Percentiles rank a stretch among this genome's conserved stretches.
Conservation (phyloP, 441 rosid genomes). For the Brassica balearica region DNA sequence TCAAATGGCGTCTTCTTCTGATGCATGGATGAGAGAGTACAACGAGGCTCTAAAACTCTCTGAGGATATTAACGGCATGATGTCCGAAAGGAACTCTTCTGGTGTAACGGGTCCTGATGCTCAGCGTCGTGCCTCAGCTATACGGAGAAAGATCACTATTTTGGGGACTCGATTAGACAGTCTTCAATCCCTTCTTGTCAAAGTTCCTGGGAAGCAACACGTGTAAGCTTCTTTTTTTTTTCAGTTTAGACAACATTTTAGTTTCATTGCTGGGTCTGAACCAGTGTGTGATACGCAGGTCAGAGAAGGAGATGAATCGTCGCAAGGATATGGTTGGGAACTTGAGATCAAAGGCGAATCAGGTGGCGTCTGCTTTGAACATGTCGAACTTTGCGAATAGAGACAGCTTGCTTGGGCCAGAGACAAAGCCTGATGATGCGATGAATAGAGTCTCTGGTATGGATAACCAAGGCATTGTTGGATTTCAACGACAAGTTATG, state of each 20-base stretch:
- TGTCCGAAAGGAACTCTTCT: constrained; percentile 65
- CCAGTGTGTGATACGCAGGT: constrained; percentile 48
- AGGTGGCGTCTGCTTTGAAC: constrained; percentile 86
- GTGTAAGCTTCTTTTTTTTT: constrained; percentile 53
- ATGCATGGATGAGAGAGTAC: constrained; percentile 89
- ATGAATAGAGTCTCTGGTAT: constrained; percentile 71
- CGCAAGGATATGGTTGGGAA: constrained; percentile 83
- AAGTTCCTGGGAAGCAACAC: constrained; percentile 79
- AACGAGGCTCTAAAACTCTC: constrained; percentile 78
- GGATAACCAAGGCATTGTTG: constrained; percentile 91
- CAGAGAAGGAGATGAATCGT: constrained; percentile 97
- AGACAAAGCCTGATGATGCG: constrained; percentile 68
- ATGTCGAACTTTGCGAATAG: constrained; percentile 91
- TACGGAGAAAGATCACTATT: constrained; percentile 88
- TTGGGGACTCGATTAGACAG: constrained; percentile 86
- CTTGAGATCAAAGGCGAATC: constrained; percentile 75
- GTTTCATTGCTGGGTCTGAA: constrained; percentile 13
- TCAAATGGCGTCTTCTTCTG: constrained; percentile 72
- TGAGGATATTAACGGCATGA: constrained; percentile 88
- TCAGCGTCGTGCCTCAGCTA: constrained; percentile 86
- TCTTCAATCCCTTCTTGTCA: constrained; percentile 73
- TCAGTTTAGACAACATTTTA: not conserved
- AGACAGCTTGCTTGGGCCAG: constrained; percentile 92
- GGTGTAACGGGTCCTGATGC: constrained; percentile 77
- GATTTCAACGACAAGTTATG: constrained; percentile 86